These are phyloP conservation scores for Dactylellina haptotyla DNA, from an alignment of 2,329 filamentous ascomycete genomes.

Conservation along the genomic window DNA sequence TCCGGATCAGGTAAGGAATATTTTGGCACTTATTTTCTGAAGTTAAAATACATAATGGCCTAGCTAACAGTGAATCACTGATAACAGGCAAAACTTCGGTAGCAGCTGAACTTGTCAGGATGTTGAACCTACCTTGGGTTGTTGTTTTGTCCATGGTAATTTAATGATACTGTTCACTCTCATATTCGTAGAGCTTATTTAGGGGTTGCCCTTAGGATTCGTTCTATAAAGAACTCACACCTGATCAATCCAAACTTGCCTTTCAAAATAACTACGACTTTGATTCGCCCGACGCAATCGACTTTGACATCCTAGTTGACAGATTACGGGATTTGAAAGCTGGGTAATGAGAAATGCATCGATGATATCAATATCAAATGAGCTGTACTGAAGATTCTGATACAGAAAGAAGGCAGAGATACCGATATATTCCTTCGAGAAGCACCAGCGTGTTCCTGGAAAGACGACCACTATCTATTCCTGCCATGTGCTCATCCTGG, in stretches of 20 bases:
- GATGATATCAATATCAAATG: neutral
- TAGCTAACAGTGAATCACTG: neutral
- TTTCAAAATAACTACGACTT: slow-evolving; percentile 96
- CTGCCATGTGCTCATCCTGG: slow-evolving; percentile 91
- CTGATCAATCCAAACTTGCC: slow-evolving; percentile 80
- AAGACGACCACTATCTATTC: slow-evolving; percentile 92
- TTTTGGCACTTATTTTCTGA: neutral
- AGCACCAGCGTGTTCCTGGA: slow-evolving; percentile 78
- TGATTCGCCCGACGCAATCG: slow-evolving; percentile 90
- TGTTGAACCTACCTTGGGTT: slow-evolving; percentile 94
- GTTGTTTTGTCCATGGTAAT: slow-evolving; percentile 94
- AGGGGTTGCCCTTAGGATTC: slow-evolving; percentile 74
- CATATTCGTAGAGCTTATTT: neutral
- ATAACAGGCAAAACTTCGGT: slow-evolving; percentile 82
- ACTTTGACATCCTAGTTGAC: slow-evolving; percentile 88
- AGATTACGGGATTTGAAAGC: slow-evolving; percentile 84
- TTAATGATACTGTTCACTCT: slow-evolving; percentile 40
- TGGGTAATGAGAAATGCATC: slow-evolving; percentile 80
- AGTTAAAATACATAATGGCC: neutral
- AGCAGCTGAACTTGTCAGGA: slow-evolving; percentile 87
- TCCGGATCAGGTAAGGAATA: slow-evolving; percentile 76
- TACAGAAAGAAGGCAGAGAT: slow-evolving; percentile 86
- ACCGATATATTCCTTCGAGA: slow-evolving; percentile 89
- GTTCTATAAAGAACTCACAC: slow-evolving; percentile 89
- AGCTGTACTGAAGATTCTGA: neutral